Evolutionary conservation across 345 rosid genomes (phyloP), one percentile per base, ranked within the genome.

Genomic region (Firmiana major): DNA sequence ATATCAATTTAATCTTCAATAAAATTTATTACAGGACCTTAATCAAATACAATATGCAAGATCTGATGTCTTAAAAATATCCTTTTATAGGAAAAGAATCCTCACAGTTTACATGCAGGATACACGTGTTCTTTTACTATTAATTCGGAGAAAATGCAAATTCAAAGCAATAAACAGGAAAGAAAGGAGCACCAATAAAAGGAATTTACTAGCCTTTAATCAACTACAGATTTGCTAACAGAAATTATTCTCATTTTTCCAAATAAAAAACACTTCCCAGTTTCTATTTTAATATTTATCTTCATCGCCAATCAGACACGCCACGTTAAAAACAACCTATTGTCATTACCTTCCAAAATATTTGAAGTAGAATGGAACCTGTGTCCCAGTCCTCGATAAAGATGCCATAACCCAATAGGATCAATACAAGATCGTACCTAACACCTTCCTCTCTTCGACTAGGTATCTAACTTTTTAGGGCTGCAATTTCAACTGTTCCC

Each of bases 31-130:
- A 70, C 19, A 31, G 26, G 43, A 28, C 55, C 60, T 70, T 17
- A 28, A 70, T 70, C 9, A 70, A 70, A 70, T 51, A 69, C 17
- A 51, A 26, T 17, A 70, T 28, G 59, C 74, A 70, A 28, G 43
- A 48, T 58, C 3, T 0, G 3, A 49, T 70, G 59, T 42, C 21
- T 16, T 9, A 2, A 38, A 69, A 46, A 11, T 66, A 48, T 48
- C 58, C 22, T 26, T 26, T 48, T 28, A 46, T 26, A 69, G 34
- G 57, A 46, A 24, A 67, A 11, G 12, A 43, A 42, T 67, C 19
- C 73, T 46, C 12, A 24, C 57, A 46, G 46, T 46, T 17, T 24
- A 45, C 57, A 69, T 40, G 40, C 15, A 68, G 19, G 57, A 69
- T 45, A 46, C 74, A 49, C 34, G 34, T 6, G 74, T 21, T 48